phyloP scores from a whole-genome alignment of 192 early-diverging fungal species.

The Pilaira anomala region DNA sequence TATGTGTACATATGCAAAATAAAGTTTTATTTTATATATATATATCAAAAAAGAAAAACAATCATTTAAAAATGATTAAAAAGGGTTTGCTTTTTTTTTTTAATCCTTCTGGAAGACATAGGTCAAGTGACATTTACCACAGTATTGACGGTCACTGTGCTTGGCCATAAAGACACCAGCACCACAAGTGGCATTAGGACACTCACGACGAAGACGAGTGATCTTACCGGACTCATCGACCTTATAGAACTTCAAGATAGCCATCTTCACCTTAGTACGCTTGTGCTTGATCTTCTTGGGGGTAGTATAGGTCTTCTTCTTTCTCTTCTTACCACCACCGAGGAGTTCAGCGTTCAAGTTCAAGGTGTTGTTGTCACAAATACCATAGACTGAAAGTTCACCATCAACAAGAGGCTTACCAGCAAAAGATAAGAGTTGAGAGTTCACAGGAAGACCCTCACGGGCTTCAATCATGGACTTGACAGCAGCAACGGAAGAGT shows the following conservation, averaged over 20 bases:
- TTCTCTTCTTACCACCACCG: constrained; percentile 97
- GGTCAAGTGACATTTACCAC: constrained; percentile 93
- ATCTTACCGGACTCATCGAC: constrained; percentile 96
- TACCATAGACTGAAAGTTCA: constrained; percentile 48
- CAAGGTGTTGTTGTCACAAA: constrained; percentile 69
- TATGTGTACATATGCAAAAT: background rate
- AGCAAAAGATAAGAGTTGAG: constrained; percentile 53
- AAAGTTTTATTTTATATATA: background rate
- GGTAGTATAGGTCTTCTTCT: constrained; percentile 99
- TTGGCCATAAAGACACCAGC: constrained; percentile 99
- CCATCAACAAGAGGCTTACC: constrained; percentile 48
- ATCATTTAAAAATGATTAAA: background rate
- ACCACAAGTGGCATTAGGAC: constrained; percentile 94
- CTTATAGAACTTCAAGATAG: constrained; percentile 99
- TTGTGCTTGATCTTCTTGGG: constrained; percentile 99
- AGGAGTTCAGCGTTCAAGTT: constrained; percentile 69
- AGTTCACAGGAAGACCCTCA: constrained; percentile 58
- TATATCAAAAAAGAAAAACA: no score
- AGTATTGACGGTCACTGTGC: constrained; percentile 99
- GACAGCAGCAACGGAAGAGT: constrained; percentile 46
- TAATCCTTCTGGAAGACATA: constrained; percentile 88
- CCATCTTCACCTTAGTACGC: constrained; percentile 98
- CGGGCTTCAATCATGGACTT: constrained; percentile 55
- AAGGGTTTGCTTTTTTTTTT: no score
- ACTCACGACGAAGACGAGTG: constrained; percentile 98